Conservation (phyloP, 441 rosid species). For the Theobroma grandiflorum region DNA sequence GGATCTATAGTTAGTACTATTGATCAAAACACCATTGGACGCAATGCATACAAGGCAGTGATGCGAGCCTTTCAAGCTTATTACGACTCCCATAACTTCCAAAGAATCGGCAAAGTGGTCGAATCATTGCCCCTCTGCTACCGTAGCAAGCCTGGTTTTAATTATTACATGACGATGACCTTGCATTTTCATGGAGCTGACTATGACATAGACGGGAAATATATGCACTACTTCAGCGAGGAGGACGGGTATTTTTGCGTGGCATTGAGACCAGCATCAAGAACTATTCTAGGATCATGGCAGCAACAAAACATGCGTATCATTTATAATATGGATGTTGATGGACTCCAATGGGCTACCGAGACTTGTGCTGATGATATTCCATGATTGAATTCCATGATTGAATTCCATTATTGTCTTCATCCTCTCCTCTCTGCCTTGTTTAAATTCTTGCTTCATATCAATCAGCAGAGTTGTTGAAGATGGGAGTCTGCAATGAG, state of each 20-base stretch:
- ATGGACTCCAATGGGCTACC: background rate
- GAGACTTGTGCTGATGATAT: background rate
- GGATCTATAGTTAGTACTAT: background rate
- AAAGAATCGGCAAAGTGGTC: background rate
- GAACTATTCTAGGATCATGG: constrained; percentile 6
- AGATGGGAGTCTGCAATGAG: too few relatives aligned
- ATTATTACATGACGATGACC: constrained; percentile 1
- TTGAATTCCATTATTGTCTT: too few relatives aligned
- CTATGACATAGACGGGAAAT: background rate
- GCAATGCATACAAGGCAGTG: background rate
- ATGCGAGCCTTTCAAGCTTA: constrained; percentile 4
- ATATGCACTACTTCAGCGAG: constrained; percentile 12
- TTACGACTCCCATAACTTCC: background rate
- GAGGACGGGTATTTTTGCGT: background rate
- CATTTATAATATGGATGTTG: background rate
- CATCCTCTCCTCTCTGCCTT: too few relatives aligned
- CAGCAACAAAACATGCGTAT: constrained; percentile 12
- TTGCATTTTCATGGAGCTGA: constrained; percentile 20
- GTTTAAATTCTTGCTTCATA: too few relatives aligned
- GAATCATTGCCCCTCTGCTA: background rate
- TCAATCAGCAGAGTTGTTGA: too few relatives aligned
- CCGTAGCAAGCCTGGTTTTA: background rate
- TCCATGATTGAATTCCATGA: background rate
- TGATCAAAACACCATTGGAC: background rate
- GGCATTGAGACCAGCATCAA: background rate